Percentiles rank a stretch among this genome's conserved stretches.
phyloP scores from a whole-genome alignment of 2,329 filamentous ascomycete species.

The Talaromyces albobiverticillius region DNA sequence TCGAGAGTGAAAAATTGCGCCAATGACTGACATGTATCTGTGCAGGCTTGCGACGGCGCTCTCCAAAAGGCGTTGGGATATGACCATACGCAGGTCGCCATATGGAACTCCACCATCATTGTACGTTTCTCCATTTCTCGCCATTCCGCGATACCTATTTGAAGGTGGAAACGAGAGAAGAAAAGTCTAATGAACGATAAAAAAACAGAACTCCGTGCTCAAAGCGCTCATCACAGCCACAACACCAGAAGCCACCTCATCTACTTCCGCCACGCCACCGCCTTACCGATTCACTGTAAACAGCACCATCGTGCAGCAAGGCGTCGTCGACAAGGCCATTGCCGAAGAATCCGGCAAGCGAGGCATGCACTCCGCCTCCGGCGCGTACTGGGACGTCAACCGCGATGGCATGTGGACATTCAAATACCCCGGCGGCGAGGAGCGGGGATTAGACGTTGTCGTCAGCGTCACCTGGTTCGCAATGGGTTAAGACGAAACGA shows the following conservation, averaged over 20 bases:
- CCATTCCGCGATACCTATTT: neutral
- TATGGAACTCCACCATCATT: conserved; percentile 93
- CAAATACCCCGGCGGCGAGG: conserved; percentile 48
- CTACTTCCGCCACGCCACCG: conserved; percentile 24
- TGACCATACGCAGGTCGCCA: conserved; percentile 77
- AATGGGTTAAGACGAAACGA: conserved; percentile 22
- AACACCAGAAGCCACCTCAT: conserved; percentile 25
- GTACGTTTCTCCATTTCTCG: conserved; percentile 51
- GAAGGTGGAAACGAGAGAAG: too few species aligned
- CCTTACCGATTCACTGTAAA: conserved; percentile 96
- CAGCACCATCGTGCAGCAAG: conserved; percentile 96
- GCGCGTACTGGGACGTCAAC: conserved; percentile 51
- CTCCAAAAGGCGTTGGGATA: conserved; percentile 75
- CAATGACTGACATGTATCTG: neutral
- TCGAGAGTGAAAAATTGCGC: neutral
- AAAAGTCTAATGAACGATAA: neutral
- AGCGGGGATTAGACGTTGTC: conserved; percentile 48
- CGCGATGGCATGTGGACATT: conserved; percentile 54
- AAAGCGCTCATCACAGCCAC: conserved; percentile 43
- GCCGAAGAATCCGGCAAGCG: conserved; percentile 70
- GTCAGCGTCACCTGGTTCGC: conserved; percentile 50
- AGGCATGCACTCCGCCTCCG: conserved; percentile 58
- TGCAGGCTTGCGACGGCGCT: conserved; percentile 76
- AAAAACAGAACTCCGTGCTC: conserved; percentile 36
- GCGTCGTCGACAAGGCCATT: conserved; percentile 51